These are phyloP conservation scores for Penicillium malachiteum DNA, from an alignment of 495 filamentous ascomycete species.

Conservation along the genomic window DNA sequence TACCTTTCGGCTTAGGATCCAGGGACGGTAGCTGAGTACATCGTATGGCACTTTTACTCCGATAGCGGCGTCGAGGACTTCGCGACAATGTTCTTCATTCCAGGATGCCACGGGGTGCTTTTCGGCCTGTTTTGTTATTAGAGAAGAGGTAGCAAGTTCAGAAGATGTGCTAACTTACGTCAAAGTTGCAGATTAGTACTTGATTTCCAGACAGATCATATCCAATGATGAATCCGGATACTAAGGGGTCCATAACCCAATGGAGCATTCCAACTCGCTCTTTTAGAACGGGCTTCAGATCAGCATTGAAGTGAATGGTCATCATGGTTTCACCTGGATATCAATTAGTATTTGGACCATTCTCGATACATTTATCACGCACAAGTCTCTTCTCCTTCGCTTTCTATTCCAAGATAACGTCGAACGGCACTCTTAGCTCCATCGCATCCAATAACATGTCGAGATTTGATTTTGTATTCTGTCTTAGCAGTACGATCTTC, in stretches of 20 bases:
- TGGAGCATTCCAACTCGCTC: conserved; percentile 44
- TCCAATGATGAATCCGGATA: conserved; percentile 40
- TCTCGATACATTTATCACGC: background rate
- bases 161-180: conserved; percentile 11
- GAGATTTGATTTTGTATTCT: conserved; percentile 19
- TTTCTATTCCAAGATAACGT: conserved; percentile 27
- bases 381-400: conserved; percentile 36
- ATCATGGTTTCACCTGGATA: conserved; percentile 41
- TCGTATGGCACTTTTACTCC: conserved; percentile 34
- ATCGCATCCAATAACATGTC: conserved; percentile 38
- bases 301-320: conserved; percentile 46
- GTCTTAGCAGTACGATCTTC: conserved; percentile 16
- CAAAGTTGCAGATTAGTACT: conserved; percentile 42
- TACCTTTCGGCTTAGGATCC: conserved; percentile 41
- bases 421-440: conserved; percentile 38
- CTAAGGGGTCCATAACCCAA: conserved; percentile 44
- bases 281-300: conserved; percentile 33
- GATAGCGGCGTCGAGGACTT: conserved; percentile 31
- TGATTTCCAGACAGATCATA: conserved; percentile 40
- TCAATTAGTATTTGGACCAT: background rate
- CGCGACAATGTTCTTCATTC: conserved; percentile 33
- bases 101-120: conserved; percentile 36
- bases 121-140: conserved; percentile 3
- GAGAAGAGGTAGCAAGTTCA: conserved; percentile 5
- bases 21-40: conserved; percentile 38